A percentile compares a stretch with the other conserved stretches of the same genome.
These are phyloP conservation scores for Sequoia sempervirens DNA, from an alignment of 75 land plant genomes.

Conservation along the genomic window DNA sequence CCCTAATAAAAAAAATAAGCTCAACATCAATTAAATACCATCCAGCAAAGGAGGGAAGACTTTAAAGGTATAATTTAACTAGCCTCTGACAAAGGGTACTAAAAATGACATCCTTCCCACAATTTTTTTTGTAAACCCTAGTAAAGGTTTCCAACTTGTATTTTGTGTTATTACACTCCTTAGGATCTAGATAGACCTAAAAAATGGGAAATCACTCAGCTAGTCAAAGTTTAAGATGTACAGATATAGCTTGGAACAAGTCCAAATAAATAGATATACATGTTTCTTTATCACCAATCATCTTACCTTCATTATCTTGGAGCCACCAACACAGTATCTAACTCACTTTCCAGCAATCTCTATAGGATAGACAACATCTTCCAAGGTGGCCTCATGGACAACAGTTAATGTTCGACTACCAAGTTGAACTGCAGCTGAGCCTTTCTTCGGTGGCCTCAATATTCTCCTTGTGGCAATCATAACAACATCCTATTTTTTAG, in stretches of 20 bases:
- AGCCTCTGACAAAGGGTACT: slow-evolving; percentile 66
- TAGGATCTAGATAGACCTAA: slow-evolving; percentile 76
- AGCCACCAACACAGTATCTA: slow-evolving; percentile 73
- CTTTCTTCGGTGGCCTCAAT: slow-evolving; percentile 84
- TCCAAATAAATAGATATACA: not conserved
- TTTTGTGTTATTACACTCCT: slow-evolving; percentile 77
- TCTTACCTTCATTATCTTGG: slow-evolving; percentile 70
- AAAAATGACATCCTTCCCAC: slow-evolving; percentile 83
- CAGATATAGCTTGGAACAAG: not conserved
- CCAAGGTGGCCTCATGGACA: slow-evolving; percentile 78
- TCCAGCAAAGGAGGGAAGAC: not conserved
- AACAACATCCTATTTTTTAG: slow-evolving; percentile 53
- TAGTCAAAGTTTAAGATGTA: not conserved
- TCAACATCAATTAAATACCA: not conserved
- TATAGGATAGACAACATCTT: slow-evolving; percentile 76
- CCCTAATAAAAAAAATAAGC: not conserved
- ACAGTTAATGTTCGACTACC: slow-evolving; percentile 72
- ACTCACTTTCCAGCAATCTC: slow-evolving; percentile 84
- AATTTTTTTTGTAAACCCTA: slow-evolving; percentile 74
- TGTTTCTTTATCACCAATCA: not conserved
- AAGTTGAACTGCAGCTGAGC: slow-evolving; percentile 60
- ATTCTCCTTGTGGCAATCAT: slow-evolving; percentile 70
- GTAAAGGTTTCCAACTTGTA: slow-evolving; percentile 75
- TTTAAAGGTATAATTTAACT: slow-evolving; percentile 2
- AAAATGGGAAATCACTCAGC: not conserved